Evolutionary conservation across 1,284 basidiomycete species (phyloP).

Genomic region (Xerocomus amazonicus): DNA sequence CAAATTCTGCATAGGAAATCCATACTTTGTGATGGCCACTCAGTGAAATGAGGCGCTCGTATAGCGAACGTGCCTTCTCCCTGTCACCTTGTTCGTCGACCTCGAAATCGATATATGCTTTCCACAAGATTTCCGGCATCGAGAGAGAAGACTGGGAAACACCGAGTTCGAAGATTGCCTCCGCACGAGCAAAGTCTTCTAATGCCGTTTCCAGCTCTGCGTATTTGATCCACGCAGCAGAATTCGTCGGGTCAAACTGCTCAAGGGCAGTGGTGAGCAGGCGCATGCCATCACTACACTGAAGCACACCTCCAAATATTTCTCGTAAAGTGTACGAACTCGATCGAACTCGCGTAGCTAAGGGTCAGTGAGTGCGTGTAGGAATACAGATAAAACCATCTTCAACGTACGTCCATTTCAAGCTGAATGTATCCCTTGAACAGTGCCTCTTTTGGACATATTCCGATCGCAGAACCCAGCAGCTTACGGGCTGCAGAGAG

Average conservation of each 20-base stretch:
- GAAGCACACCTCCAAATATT: constrained; percentile 78
- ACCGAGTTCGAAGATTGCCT: constrained; percentile 95
- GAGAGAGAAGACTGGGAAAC: constrained; percentile 88
- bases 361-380: constrained; percentile 10
- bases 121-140: constrained; percentile 99
- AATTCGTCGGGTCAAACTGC: constrained; percentile 86
- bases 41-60: constrained; percentile 82
- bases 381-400: neutral
- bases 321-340: constrained; percentile 89
- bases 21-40: constrained; percentile 96
- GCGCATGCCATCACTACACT: neutral
- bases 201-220: constrained; percentile 93
- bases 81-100: constrained; percentile 88
- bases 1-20: constrained; percentile 79
- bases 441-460: constrained; percentile 92
- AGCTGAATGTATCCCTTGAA: constrained; percentile 95
- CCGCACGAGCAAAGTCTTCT: constrained; percentile 87
- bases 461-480: constrained; percentile 87
- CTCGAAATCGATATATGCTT: constrained; percentile 96
- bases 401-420: constrained; percentile 71
- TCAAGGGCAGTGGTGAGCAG: constrained; percentile 4
- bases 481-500: constrained; percentile 85
- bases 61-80: constrained; percentile 79
- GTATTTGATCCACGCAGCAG: constrained; percentile 95
- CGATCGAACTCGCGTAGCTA: constrained; percentile 93